A percentile compares a stretch with the other conserved stretches of the same genome.
Conservation (phyloP, 2,329 filamentous ascomycete species). For the Penicillium sp. region DNA sequence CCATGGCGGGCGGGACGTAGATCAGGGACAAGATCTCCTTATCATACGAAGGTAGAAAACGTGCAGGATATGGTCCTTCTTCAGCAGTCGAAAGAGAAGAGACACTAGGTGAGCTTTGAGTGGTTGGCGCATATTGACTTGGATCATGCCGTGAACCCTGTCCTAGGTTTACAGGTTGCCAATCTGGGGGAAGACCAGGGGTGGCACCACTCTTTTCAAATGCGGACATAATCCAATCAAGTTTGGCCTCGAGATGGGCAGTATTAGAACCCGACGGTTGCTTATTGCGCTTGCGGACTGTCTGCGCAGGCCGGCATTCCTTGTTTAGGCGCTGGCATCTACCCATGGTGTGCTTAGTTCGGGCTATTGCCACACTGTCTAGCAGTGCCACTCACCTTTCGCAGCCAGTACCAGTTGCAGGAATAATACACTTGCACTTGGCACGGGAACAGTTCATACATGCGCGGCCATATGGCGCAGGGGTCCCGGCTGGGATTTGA, state of each 20-base stretch:
- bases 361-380: not conserved
- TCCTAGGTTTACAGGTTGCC: conserved; percentile 10
- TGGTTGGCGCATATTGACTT: not conserved
- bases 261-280: conserved; percentile 24
- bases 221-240: conserved; percentile 30
- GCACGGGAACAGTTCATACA: conserved; percentile 13
- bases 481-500: not conserved
- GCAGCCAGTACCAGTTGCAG: conserved; percentile 26
- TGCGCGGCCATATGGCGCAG: conserved; percentile 12
- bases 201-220: conserved; percentile 26
- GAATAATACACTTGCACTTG: conserved; percentile 31
- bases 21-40: conserved; percentile 14
- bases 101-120: conserved; percentile 4
- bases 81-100: conserved; percentile 2
- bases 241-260: conserved; percentile 31
- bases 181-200: conserved; percentile 15
- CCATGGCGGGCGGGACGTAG: conserved; percentile 17
- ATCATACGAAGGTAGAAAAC: not conserved
- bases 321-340: conserved; percentile 47
- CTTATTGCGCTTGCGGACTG: conserved; percentile 34
- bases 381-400: conserved; percentile 26
- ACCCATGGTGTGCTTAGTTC: conserved; percentile 7
- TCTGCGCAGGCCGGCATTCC: conserved; percentile 42
- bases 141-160: not conserved
- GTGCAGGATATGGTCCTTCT: not conserved